Evolutionary conservation across 306 rosid species (phyloP).

Genomic region (Cicer yamashitae): DNA sequence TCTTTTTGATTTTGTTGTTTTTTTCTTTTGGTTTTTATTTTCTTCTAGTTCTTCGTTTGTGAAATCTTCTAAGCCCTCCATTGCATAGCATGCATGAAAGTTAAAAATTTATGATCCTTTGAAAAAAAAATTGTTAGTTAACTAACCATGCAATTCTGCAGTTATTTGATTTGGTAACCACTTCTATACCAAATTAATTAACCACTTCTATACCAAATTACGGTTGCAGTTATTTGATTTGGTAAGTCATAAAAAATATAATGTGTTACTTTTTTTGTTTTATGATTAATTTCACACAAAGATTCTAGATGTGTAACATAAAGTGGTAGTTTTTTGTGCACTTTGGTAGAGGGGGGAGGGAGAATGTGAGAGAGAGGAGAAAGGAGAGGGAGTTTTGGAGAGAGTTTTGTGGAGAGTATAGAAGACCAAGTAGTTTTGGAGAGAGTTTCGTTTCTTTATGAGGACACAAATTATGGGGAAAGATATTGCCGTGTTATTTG

Average conservation of each 20-base stretch:
- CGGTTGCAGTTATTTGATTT: neutral
- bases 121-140: neutral
- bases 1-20: constrained; percentile 42
- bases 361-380: constrained; percentile 2
- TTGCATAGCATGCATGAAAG: constrained; percentile 7
- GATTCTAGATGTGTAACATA: constrained; percentile 4
- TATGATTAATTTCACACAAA: neutral
- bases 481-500: constrained; percentile 39
- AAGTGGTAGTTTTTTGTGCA: neutral
- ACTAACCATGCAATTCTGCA: neutral
- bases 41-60: constrained; percentile 27
- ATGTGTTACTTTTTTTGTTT: neutral
- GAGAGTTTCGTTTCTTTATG: constrained; percentile 18
- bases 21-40: constrained; percentile 17
- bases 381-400: constrained; percentile 38
- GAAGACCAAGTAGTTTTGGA: constrained; percentile 31
- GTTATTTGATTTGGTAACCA: neutral
- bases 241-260: neutral
- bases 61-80: constrained; percentile 39
- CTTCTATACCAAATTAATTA: no score
- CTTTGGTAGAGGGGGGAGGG: no score
- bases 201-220: no score
- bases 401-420: constrained; percentile 23
- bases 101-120: neutral
- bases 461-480: constrained; percentile 37